A percentile compares a stretch with the other conserved stretches of the same genome.
These are phyloP conservation scores for Tolypocladium nubicola DNA, from an alignment of 2,329 filamentous ascomycete species.

Conservation along the genomic window DNA sequence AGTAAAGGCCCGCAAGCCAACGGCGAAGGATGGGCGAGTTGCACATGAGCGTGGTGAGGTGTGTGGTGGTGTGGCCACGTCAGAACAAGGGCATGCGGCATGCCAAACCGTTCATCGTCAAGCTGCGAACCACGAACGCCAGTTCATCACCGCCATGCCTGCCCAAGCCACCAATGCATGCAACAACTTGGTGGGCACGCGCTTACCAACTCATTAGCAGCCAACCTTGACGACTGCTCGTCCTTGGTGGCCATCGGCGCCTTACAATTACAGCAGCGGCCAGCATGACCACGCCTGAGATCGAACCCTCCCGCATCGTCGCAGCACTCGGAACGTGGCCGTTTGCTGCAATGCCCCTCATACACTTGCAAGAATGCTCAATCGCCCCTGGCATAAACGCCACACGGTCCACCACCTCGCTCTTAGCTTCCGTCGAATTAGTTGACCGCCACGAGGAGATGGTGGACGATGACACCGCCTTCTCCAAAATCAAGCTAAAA, in stretches of 20 bases:
- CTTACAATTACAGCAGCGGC: not conserved
- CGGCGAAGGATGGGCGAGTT: not conserved
- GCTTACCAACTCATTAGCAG: not conserved
- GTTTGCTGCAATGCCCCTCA: not conserved
- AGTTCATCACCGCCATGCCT: slow-evolving; percentile 5
- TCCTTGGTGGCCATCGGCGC: not conserved
- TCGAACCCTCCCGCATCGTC: not conserved
- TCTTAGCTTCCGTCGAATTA: not conserved
- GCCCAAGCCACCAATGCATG: slow-evolving; percentile 6
- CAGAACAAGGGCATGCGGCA: not conserved
- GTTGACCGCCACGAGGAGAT: not conserved
- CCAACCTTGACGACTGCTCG: not conserved
- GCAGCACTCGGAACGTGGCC: not conserved
- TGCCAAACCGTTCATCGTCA: slow-evolving; percentile 5
- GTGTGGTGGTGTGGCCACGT: slow-evolving; percentile 7
- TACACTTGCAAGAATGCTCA: not conserved
- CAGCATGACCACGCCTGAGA: not conserved
- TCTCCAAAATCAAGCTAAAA: not conserved
- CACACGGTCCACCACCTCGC: not conserved
- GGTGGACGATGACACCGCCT: not conserved
- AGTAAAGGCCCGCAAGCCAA: not conserved
- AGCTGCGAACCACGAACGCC: slow-evolving; percentile 9
- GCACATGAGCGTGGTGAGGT: not conserved
- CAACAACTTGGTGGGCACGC: not conserved
- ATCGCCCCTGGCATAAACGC: not conserved